A percentile compares a stretch with the other conserved stretches of the same genome.
phyloP scores from a whole-genome alignment of 1,284 basidiomycete species.

The Filobasidium uniguttulatum region DNA sequence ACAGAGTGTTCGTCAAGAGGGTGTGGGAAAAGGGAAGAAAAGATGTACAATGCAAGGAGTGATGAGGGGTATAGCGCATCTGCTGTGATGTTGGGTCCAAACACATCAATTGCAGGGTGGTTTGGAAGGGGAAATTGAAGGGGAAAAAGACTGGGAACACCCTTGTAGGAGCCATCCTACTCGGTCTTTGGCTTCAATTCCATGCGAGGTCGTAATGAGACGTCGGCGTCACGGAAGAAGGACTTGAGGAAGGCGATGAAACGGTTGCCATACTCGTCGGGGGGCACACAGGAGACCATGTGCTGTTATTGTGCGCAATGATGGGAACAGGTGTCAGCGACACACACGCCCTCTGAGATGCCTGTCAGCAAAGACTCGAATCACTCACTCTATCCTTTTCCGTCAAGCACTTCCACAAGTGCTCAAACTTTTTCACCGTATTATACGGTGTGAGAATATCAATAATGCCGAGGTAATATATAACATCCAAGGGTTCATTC shows the following conservation, averaged over 20 bases:
- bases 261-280: conserved; percentile 66
- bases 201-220: conserved; percentile 21
- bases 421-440: conserved; percentile 65
- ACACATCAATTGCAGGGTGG: no score
- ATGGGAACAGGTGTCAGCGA: conserved; percentile 7
- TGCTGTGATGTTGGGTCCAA: no score
- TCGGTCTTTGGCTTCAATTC: conserved; percentile 6
- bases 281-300: conserved; percentile 83
- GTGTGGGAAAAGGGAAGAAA: no score
- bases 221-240: conserved; percentile 65
- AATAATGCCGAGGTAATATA: conserved; percentile 91
- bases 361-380: neutral
- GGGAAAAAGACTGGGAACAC: no score
- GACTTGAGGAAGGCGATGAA: conserved; percentile 79
- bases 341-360: neutral
- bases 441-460: conserved; percentile 88
- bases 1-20: no score
- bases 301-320: conserved; percentile 48
- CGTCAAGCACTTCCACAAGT: conserved; percentile 79
- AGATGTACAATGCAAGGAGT: no score
- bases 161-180: no score
- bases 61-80: no score
- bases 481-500: conserved; percentile 58
- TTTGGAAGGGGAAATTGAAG: no score
- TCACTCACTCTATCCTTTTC: conserved; percentile 59